Evolutionary conservation across 1,284 basidiomycete genomes (phyloP).

Genomic region (Pseudozyma tsukubaensis): DNA sequence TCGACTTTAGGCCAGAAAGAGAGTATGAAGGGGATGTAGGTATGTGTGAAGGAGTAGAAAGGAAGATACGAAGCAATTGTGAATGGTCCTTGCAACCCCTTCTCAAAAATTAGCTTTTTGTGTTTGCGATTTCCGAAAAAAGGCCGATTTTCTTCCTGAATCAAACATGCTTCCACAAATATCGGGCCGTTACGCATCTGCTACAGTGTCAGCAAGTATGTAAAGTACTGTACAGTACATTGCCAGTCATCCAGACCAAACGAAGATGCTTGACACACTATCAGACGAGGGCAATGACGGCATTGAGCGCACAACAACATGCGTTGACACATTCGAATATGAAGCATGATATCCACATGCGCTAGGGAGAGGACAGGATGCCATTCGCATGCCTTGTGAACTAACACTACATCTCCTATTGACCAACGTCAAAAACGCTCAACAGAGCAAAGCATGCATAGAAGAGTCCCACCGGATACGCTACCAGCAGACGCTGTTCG

Average conservation of each 20-base stretch:
- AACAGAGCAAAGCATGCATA: slow-evolving; percentile 67
- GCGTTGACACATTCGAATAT: background rate
- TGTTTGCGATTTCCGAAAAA: background rate
- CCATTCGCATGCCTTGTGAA: background rate
- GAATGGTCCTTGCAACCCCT: background rate
- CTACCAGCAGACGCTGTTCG: slow-evolving; percentile 66
- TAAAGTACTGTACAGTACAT: too few relatives aligned
- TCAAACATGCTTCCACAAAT: too few relatives aligned
- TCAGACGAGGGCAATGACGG: background rate
- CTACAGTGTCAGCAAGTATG: too few relatives aligned
- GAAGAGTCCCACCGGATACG: slow-evolving; percentile 67
- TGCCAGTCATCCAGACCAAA: too few relatives aligned
- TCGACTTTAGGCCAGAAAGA: too few relatives aligned
- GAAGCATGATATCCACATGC: background rate
- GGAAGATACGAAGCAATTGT: background rate
- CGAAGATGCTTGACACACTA: background rate
- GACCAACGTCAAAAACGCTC: slow-evolving; percentile 62
- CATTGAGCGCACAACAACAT: background rate
- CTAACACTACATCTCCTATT: background rate
- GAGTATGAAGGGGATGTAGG: slow-evolving; percentile 4
- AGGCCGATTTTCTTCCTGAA: background rate
- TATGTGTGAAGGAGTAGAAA: background rate
- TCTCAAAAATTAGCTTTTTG: background rate
- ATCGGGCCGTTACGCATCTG: too few relatives aligned
- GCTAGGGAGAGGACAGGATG: background rate